Evolutionary conservation across 139 green algal genomes (phyloP), one percentile per base, ranked within the genome.

Genomic region (Spirogloea muscicola): DNA sequence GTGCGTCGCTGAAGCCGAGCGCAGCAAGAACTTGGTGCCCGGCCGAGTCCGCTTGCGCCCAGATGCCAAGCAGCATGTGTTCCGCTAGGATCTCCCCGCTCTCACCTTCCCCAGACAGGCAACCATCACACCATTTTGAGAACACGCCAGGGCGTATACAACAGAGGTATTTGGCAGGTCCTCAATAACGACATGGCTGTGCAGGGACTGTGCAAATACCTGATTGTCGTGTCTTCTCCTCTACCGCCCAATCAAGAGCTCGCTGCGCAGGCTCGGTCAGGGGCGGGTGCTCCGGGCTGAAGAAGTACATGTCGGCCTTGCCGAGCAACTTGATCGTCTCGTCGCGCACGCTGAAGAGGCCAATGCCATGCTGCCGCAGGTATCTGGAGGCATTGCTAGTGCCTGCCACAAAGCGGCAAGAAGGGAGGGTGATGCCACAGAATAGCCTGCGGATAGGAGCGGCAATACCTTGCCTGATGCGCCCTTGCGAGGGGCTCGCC

Each of bases 261-360:
- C 27, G 31, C 9, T 46, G 21, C 2, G 36, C 40, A 21, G 42
- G 46, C 52, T 78, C 65, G 5, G 72, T 80, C 31, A 80, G 63
- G 7, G 72, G 72, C 40, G 72, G 72, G 52, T 80, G 72, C 72
- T 80, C 72, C 2, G 72, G 39, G 9, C 63, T 77, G 52, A 77
- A 77, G 49, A 69, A 80, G 52, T 76, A 80, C 62, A 74, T 74
- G 38, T 80, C 72, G 0, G 63, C 72, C 52, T 80, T 80, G 0
- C 72, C 72, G 18, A 80, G 64, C 63, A 80, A 63, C 52, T 79
- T 70, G 49, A 80, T 36, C 36, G 72, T 80, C 72, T 67, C 69
- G 18, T 79, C 63, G n/a, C 63, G 48, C 52, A 80, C n/a, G 4
- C 44, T 37, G 9, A 76, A 79, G 36, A 80, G 52, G 41, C 36